A percentile compares a stretch with the other conserved stretches of the same genome.
phyloP scores from a whole-genome alignment of 352 stramenopile genomes.

The Phytophthora syringae region DNA sequence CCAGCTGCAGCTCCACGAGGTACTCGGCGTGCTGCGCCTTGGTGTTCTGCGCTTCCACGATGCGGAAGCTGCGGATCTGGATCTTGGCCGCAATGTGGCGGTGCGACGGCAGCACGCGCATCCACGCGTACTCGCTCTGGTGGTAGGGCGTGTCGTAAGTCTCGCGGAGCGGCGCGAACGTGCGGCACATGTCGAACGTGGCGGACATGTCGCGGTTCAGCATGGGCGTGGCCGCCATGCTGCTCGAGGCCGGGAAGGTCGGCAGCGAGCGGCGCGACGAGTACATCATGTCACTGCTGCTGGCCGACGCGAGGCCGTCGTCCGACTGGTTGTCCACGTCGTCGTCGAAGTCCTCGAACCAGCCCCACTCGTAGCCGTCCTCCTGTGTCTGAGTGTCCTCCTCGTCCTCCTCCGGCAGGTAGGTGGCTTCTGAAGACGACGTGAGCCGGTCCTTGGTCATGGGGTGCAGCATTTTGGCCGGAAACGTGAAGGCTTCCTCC shows the following conservation, averaged over 20 bases:
- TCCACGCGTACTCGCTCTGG: conserved; percentile 65
- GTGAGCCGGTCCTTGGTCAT: conserved; percentile 63
- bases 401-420: conserved; percentile 45
- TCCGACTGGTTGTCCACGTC: conserved; percentile 42
- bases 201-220: conserved; percentile 68
- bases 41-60: conserved; percentile 59
- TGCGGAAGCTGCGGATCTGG: conserved; percentile 85
- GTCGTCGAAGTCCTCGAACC: conserved; percentile 87
- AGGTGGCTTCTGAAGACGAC: conserved; percentile 52
- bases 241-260: conserved; percentile 35
- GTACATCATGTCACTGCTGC: conserved; percentile 35
- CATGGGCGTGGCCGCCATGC: conserved; percentile 37
- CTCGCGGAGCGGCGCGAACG: conserved; percentile 60
- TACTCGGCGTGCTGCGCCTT: conserved; percentile 81
- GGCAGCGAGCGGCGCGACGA: conserved; percentile 42
- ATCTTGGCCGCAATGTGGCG: conserved; percentile 81
- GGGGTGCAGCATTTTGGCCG: conserved; percentile 32
- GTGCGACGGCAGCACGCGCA: conserved; percentile 69
- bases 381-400: conserved; percentile 35
- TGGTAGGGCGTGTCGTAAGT: conserved; percentile 71
- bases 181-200: conserved; percentile 79
- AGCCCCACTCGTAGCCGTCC: conserved; percentile 71
- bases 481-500: conserved; percentile 56
- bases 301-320: conserved; percentile 11
- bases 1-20: conserved; percentile 78